Base-by-base conservation (phyloP, 2,329 filamentous ascomycete species). In the Knufia petricola region DNA sequence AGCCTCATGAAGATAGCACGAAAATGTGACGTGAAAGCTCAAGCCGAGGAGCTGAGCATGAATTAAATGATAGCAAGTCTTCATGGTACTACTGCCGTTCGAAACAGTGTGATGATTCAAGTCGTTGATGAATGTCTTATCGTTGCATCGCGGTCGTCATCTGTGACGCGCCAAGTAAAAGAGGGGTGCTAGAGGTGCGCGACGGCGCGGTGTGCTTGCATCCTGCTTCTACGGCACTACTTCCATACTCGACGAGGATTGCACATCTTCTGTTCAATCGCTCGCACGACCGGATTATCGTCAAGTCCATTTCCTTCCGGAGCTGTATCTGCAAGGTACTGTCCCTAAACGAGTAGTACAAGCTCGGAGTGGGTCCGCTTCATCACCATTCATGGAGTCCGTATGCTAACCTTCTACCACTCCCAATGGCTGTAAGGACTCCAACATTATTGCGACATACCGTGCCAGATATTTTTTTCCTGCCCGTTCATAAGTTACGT, bases 401-500 rank as follows among this genome's bases (percentile, higher is more conserved):
- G 32, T n/a, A 36, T 36, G 32, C 10, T n/a, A 36, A 36, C 32
- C 32, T 36, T 36, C 10, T n/a, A 8, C 4, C 13, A 42, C 39
- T 37, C 32, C 39, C 34, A 47, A 38, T 47, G 44, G 44, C 34
- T 47, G 32, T 20, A 3, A 31, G 8, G 28, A 23, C 7, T 17
- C n/a, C 21, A 28, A 39, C 13, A 28, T 20, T 15, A 38, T 47
- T 47, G 30, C 44, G 44, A 32, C 44, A 38, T 47, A 8, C 13
- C 30, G 23, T 28, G 41, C 23, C 44, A 38, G 43, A 34, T 12
- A 23, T 34, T 26, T 47, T 46, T 46, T 47, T 47, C 23, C 41
- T 19, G 44, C 24, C 39, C 32, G 32, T 39, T 19, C 23, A 15
- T 31, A 31, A 9, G 12, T 9, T 32, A 2, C 21, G 13, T n/a